Base-by-base conservation (phyloP, 2,329 filamentous ascomycete genomes). In the Sphaerulina vaccinii region DNA sequence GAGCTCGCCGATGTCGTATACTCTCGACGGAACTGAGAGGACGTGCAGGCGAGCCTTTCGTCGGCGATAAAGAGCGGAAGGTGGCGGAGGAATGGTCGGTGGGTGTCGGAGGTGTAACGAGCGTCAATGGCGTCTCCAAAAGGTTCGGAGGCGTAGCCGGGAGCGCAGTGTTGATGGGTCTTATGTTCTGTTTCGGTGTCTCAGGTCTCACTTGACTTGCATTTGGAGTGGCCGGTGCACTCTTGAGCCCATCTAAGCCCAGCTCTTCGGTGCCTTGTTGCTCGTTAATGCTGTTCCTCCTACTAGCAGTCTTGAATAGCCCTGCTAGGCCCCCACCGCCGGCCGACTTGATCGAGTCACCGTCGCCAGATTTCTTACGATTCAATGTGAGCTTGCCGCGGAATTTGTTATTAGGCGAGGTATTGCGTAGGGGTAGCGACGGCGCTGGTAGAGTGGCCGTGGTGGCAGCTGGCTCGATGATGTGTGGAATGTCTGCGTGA, bases 331-430 rank as follows among this genome's bases (percentile, higher is more conserved):
- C 64, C 53, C 69, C 68, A 50, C 73, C 72, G 22, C 66, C 69
- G 5, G 62, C 57, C 19, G 75, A 73, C 50, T 73, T 75, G 9
- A 65, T 58, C 33, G 71, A 70, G 27, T 75, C 71, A 15, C 60
- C 63, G 27, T 56, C 61, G 32, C 53, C 59, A 7, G 69, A 64
- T 65, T 77, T 82, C 63, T 79, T 83, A 38, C 77, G 74, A 33
- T 59, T 50, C 36, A 64, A 70, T 52, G 74, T 80, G 63, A 93
- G 89, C 10, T 85, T 86, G 65, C 85, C 84, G 68, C 81, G 86
- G 55, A 92, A 75, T 64, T 84, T 88, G 64, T 83, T 81, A 45
- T 80, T 83, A 9, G 87, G 86, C 8, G 89, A 91, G 16, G 81
- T 77, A 19, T 83, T 83, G 54, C 86, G 80, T 60, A 79, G 79